Evolutionary conservation across 192 early-diverging fungal species (phyloP).

Genomic region (Podila verticillata): DNA sequence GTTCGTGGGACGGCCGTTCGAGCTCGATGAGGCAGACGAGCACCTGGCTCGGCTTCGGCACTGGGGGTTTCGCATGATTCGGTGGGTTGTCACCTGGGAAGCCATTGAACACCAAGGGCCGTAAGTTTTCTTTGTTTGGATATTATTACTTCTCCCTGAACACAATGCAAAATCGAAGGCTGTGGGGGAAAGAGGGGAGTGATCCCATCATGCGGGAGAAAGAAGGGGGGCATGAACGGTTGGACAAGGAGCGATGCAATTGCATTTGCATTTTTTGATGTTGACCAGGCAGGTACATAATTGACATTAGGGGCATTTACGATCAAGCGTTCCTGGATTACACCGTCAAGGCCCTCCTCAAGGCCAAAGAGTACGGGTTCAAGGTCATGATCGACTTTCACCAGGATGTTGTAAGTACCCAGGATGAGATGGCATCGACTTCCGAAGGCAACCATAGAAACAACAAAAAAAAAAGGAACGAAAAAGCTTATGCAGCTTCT

Average conservation of each 20-base stretch:
- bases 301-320: constrained; percentile 52
- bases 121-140: constrained; percentile 39
- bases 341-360: constrained; percentile 56
- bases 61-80: constrained; percentile 80
- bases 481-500: too few relatives aligned
- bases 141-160: not conserved
- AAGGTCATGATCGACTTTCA: constrained; percentile 69
- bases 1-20: constrained; percentile 80
- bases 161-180: too few relatives aligned
- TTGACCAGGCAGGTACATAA: too few relatives aligned
- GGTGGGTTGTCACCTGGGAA: constrained; percentile 82
- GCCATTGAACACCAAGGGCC: constrained; percentile 70
- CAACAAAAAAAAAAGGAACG: not conserved
- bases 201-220: too few relatives aligned
- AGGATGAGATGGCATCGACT: not conserved
- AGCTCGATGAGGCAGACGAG: constrained; percentile 73
- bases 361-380: constrained; percentile 54
- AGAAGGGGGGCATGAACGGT: not conserved
- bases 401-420: constrained; percentile 59
- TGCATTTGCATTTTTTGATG: too few relatives aligned
- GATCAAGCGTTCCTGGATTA: constrained; percentile 65
- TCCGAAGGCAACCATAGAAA: not conserved
- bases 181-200: too few relatives aligned
- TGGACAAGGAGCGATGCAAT: too few relatives aligned
- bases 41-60: constrained; percentile 69